These are phyloP conservation scores for Saposhnikovia divaricata DNA, from an alignment of 129 eudicot species.

Conservation along the genomic window DNA sequence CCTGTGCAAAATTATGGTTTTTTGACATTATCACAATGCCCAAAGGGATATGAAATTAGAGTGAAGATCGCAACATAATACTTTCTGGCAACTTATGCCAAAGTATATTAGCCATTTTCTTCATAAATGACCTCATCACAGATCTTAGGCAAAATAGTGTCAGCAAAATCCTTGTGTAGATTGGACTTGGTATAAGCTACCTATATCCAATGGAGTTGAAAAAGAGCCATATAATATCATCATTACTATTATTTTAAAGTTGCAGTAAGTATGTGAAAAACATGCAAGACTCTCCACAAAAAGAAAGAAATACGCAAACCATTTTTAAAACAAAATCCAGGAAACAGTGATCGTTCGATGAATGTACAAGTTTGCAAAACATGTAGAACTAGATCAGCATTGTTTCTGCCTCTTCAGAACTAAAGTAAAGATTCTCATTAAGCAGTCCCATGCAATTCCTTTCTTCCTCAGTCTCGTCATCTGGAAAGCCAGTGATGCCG, in stretches of 20 bases:
- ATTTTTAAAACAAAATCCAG: background rate
- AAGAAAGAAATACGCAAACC: background rate
- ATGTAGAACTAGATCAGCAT: background rate
- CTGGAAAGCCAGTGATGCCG: background rate
- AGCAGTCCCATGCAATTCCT: background rate
- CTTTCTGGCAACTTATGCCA: background rate
- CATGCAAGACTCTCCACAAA: background rate
- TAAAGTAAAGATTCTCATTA: background rate
- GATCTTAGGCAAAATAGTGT: background rate
- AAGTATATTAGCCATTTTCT: background rate
- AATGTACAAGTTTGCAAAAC: conserved; percentile 2
- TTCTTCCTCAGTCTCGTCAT: background rate
- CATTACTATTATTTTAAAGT: background rate
- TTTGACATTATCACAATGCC: background rate
- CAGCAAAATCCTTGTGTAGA: background rate
- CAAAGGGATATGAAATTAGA: background rate
- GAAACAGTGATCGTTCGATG: background rate
- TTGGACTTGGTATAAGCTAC: background rate
- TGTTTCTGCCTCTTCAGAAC: background rate
- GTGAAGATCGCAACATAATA: background rate
- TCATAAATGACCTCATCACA: background rate
- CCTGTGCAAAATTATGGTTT: background rate
- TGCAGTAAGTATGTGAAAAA: background rate
- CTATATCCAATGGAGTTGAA: background rate
- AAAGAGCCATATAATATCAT: background rate